phyloP scores from a whole-genome alignment of 345 rosid species.

The Camelina laxa region DNA sequence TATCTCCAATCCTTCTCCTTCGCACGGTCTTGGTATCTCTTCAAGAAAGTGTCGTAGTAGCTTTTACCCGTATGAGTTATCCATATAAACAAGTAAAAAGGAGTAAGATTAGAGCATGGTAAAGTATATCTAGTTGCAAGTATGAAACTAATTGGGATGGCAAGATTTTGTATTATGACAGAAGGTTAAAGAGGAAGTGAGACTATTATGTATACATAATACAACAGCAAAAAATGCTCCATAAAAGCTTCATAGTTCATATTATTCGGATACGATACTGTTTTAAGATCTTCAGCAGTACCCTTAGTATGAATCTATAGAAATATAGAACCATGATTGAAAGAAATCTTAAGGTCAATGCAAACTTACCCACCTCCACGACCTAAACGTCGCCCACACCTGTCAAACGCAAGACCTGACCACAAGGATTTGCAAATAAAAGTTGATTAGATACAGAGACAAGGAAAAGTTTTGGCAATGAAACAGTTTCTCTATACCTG shows the following conservation, averaged over 20 bases:
- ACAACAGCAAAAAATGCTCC: background rate
- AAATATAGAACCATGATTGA: background rate
- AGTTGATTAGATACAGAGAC: slow-evolving; percentile 8
- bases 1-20: slow-evolving; percentile 68
- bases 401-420: slow-evolving; percentile 95
- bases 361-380: slow-evolving; percentile 94
- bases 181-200: slow-evolving; percentile 14
- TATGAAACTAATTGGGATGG: background rate
- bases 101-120: slow-evolving; percentile 7
- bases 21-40: slow-evolving; percentile 72
- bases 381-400: slow-evolving; percentile 86
- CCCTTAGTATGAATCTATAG: background rate
- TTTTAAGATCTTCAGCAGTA: slow-evolving; percentile 12
- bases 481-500: slow-evolving; percentile 56
- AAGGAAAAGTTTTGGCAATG: slow-evolving; percentile 1
- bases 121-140: slow-evolving; percentile 1
- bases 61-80: slow-evolving; percentile 43
- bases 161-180: slow-evolving; percentile 1
- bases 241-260: background rate
- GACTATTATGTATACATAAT: background rate
- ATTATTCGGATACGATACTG: background rate
- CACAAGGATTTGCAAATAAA: background rate
- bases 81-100: slow-evolving; percentile 28
- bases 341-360: slow-evolving; percentile 5
- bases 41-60: slow-evolving; percentile 85